Base-by-base conservation (phyloP, 23 red algal genomes). In the Agarophyton chilense region DNA sequence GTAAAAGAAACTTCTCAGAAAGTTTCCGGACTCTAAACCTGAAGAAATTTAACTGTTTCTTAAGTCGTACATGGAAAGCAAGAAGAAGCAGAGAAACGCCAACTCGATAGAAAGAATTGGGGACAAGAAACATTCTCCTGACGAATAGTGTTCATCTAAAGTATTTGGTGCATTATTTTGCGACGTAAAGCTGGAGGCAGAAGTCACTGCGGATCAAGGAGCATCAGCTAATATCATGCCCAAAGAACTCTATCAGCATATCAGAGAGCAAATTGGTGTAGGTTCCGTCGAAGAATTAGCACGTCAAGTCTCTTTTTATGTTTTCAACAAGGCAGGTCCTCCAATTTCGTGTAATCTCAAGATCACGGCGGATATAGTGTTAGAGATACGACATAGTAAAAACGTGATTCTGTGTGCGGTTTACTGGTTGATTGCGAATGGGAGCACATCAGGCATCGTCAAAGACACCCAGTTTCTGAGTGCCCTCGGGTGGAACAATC, bases 401-500 rank as follows among this genome's bases (percentile, higher is more conserved):
- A 57, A 31, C 2, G 1, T 76, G 36, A 17, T 87, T 2, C 26
- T 73, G 26, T 64, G 82, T 25, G 31, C 56, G 28, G 65, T 88
- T 10, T 0, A 76, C 21, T 88, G 68, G 83, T 29, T 43, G 3
- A 0, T 88, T 0, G 26, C 43, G 9, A 54, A 75, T 11, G 67
- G 38, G 21, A 19, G 41, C 11, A 33, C 72, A n/a, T 39, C 31
- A 22, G 38, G 32, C 26, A 33, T 44, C 32, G 33, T 76, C 0
- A 0, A 77, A 4, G 83, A 67, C 25, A 10, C 50, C 10, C 42
- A 36, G 17, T 1, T 88, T 25, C 41, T 77, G 39, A 40, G 55
- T 57, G 67, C 54, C 8, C 24, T 88, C 5, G 83, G 83, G 4
- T 58, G 39, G 16, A 54, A 77, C 33, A 88, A 75, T n/a, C 68